Conservation (phyloP, 139 green algal genomes). For the Ettlia oleoabundans region DNA sequence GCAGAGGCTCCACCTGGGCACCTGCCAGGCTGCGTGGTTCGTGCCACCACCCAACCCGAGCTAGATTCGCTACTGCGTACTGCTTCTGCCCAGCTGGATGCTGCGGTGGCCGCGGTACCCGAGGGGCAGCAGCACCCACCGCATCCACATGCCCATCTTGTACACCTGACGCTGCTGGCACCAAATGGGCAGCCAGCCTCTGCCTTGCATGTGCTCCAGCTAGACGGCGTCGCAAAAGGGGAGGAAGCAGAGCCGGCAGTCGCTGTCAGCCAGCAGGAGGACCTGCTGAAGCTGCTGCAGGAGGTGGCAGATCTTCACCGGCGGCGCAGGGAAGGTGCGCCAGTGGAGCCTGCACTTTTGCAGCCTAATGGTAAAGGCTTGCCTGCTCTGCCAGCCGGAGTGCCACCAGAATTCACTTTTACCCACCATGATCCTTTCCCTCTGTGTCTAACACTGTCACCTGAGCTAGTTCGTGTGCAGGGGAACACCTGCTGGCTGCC, state of each 20-base stretch:
- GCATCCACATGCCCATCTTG: background rate
- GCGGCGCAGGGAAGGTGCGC: slow-evolving; percentile 13
- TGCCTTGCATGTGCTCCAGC: slow-evolving; percentile 19
- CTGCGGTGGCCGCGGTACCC: background rate
- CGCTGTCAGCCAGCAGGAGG: background rate
- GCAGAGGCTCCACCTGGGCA: background rate
- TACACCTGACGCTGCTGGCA: background rate
- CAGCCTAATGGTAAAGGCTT: background rate
- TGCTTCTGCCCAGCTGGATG: background rate
- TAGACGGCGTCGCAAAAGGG: no score
- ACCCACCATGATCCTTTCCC: no score
- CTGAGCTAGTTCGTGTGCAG: background rate
- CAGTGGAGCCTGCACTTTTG: background rate
- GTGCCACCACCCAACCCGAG: background rate
- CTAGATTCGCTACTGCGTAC: background rate
- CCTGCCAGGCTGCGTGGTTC: background rate
- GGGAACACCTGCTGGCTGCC: slow-evolving; percentile 27
- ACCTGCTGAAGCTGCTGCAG: background rate
- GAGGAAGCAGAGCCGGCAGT: no score
- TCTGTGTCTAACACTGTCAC: no score
- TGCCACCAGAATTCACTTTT: no score
- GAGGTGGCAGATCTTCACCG: slow-evolving; percentile 24
- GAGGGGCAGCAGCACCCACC: no score
- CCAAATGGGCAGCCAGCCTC: background rate
- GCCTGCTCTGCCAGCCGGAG: background rate